A percentile compares a stretch with the other conserved stretches of the same genome.
phyloP scores from a whole-genome alignment of 371 early-diverging fungal genomes.

The Massospora cicadina region DNA sequence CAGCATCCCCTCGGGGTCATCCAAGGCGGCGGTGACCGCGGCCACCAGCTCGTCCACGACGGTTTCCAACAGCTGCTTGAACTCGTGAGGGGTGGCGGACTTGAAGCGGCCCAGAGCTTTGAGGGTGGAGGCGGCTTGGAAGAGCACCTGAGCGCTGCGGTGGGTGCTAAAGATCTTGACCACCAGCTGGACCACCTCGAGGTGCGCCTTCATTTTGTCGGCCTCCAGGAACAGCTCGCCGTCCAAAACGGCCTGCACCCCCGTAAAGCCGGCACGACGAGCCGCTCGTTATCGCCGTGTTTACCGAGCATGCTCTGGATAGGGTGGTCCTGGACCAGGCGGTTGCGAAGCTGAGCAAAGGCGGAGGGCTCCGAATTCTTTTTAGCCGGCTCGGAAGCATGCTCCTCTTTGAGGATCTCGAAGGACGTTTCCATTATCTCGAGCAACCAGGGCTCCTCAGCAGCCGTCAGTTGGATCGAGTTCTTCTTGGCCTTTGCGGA shows the following conservation, averaged over 20 bases:
- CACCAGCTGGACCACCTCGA: background rate
- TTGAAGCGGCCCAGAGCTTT: background rate
- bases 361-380: background rate
- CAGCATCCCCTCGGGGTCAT: background rate
- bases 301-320: background rate
- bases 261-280: background rate
- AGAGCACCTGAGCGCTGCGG: background rate
- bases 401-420: background rate
- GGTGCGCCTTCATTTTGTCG: background rate
- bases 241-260: background rate
- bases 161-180: background rate
- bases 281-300: background rate
- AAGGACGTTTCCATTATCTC: background rate
- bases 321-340: background rate
- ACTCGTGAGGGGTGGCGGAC: background rate
- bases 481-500: background rate
- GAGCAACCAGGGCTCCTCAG: background rate
- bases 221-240: constrained; percentile 3
- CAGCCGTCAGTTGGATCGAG: background rate
- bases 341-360: background rate
- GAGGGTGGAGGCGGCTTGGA: background rate
- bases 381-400: background rate
- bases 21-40: background rate
- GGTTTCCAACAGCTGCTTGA: background rate
- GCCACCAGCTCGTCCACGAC: background rate